Evolutionary conservation across 495 filamentous ascomycete genomes (phyloP), one percentile per base, ranked within the genome.

Genomic region (Aspergillus sparsus): DNA sequence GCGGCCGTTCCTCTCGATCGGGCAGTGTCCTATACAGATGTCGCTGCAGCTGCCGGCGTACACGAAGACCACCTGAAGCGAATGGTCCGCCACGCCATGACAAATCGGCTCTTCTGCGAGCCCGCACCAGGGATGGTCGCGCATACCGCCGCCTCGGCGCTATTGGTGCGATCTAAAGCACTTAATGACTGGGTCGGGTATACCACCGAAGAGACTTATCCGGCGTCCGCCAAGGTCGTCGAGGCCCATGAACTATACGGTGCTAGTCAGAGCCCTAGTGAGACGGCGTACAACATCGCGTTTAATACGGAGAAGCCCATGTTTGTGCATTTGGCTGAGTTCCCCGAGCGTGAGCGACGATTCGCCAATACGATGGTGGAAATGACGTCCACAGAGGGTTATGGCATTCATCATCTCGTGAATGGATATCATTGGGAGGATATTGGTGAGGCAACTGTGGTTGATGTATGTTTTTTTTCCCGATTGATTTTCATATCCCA

Each of bases 21-120:
- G 2, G 11, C 47, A 2, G 13, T 59, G 3, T 12, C 16, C 18
- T 52, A 52, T 36, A n/a, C 46, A 5, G 16, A 51, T 3, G 33
- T 58, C 36, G 56, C 56, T 0, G 18, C 15, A 3, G 32, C 33
- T 2, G 33, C 56, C 2, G 31, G 31, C 2, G 57, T 53, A 5
- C 7, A 41, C 16, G 49, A 52, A 5, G 37, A 34, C 13, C 37
- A 35, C 16, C 34, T 53, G 8, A 50, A 44, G 11, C 34, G 57
- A 3, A 45, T 51, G 5, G 31, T 53, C 2, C 57, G 57, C 21
- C 36, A 42, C n/a, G 57, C 46, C 0, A 59, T 59, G 57, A 59
- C 57, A 11, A 59, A 39, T 33, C 47, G 36, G 1, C 47, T 59
- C 6, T 59, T 59, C 57, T 7, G 12, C 3, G 56, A 58, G 35